Evolutionary conservation across 1,284 basidiomycete genomes (phyloP), one percentile per base, ranked within the genome.

Genomic region (Malassezia restricta): DNA sequence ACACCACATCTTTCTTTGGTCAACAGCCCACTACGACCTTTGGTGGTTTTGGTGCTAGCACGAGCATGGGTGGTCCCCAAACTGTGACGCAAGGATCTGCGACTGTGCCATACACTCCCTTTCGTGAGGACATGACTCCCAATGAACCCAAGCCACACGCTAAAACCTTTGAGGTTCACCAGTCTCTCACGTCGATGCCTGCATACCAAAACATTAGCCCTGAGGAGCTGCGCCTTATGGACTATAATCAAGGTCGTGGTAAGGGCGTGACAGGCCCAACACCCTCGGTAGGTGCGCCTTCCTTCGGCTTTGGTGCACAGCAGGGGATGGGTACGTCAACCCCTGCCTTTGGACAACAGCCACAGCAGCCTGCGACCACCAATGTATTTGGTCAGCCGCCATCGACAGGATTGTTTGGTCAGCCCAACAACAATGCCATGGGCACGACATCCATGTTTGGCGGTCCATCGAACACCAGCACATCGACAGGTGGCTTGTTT

Each of bases 311-410:
- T 28, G 64, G 64, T 24, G 52, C 54, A 32, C 57, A 55, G 47
- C 58, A 57, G 37, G 64, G 41, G 29, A 60, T 31, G 20, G 56
- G 17, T 8, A 38, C 32, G 11, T 24, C 20, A 2, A 39, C 33
- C 17, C 38, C 33, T 17, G 29, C 42, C 11, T 53, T 53, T 33
- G 51, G 51, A 8, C 54, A 65, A 47, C 20, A 24, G 20, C 20
- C 20, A 24, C 61, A 60, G 53, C 60, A 43, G 4, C 9, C 51
- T 15, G 32, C 31, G 8, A 47, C 44, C n/a, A 43, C 9, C 48
- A 51, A 62, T 11, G 65, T 71, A 12, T 76, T 76, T 47, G 74
- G 75, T 3, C 62, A 66, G 32, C 14, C 61, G 29, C 41, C 51
- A 27, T 46, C 52, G 24, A 59, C 56, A 5, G 51, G 37, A 29